Percentiles rank a stretch among this genome's conserved stretches.
phyloP scores from a whole-genome alignment of 495 filamentous ascomycete genomes.

The Penicillium longicatenatum region DNA sequence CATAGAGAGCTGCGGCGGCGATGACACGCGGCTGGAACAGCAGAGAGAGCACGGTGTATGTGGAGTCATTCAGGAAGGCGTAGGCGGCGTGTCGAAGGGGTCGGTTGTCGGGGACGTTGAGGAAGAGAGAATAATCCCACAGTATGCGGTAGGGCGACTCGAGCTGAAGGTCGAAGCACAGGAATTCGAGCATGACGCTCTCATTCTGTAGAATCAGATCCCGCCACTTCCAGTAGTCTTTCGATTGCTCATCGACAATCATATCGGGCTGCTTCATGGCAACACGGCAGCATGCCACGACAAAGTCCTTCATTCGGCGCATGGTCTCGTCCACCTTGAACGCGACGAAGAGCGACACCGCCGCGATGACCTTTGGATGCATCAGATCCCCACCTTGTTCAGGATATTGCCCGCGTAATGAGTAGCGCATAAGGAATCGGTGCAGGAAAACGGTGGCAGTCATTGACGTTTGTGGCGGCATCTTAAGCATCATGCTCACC shows the following conservation, averaged over 20 bases:
- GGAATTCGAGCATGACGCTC: conserved; percentile 83
- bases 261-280: conserved; percentile 90
- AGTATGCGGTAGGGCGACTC: conserved; percentile 82
- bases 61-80: conserved; percentile 90
- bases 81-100: conserved; percentile 79
- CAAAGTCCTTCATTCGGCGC: conserved; percentile 88
- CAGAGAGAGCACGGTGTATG: conserved; percentile 81
- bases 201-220: conserved; percentile 90
- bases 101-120: conserved; percentile 72
- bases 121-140: conserved; percentile 70
- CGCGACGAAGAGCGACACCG: conserved; percentile 86
- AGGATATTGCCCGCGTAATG: conserved; percentile 56
- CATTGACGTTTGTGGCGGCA: conserved; percentile 87
- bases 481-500: conserved; percentile 87
- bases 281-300: conserved; percentile 88
- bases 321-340: conserved; percentile 97
- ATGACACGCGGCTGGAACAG: conserved; percentile 76
- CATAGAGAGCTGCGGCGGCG: conserved; percentile 84
- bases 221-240: conserved; percentile 96
- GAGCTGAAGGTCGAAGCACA: conserved; percentile 92
- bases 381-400: conserved; percentile 43
- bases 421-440: conserved; percentile 88
- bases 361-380: conserved; percentile 89
- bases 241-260: conserved; percentile 88
- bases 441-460: conserved; percentile 95